Base-by-base conservation (phyloP, 2,329 filamentous ascomycete genomes). In the Torrubiellomyces zombiae region DNA sequence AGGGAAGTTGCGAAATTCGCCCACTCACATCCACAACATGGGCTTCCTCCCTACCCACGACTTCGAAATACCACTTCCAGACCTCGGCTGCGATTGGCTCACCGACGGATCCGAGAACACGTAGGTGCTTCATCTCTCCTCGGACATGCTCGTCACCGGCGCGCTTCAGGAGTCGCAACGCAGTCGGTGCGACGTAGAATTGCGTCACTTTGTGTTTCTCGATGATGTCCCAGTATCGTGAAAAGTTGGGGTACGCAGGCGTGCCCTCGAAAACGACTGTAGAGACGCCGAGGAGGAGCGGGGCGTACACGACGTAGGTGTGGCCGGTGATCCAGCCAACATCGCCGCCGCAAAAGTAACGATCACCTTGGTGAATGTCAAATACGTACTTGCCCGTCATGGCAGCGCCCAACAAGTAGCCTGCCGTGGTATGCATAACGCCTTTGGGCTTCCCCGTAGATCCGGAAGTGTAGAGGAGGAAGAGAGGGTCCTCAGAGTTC, bases 281-380 rank as follows among this genome's bases (percentile, higher is more conserved):
- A 7, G 86, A 73, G 33, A 93, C 78, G 59, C 89, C 89, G 23
- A 95, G 72, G 22, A 98, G 64, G 26, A 98, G 65, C 35, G 89
- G 89, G 8, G 89, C 83, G 48, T 98, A 98, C 19, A 98, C 86
- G 28, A 95, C 86, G 43, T 98, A 98, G 14, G 89, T 93, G 58
- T 98, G 89, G 11, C 89, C 89, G 16, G 89, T 98, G 49, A 98
- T 95, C 89, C 89, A 98, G 36, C 89, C 89, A 21, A 98, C 86
- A 45, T 98, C 89, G 50, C 89, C 89, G 51, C 85, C 89, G 42
- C 89, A 98, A 67, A 95, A 95, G 67, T 89, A 94, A 35, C 70
- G 72, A 52, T 98, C 89, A 27, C 78, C 73, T 34, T 85, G 76
- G 51, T 98, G 89, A 35, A 98, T 91, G 50, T 98, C 89, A 48